Evolutionary conservation across 2,329 filamentous ascomycete species (phyloP).

Genomic region (Sphaerostilbella broomeana): DNA sequence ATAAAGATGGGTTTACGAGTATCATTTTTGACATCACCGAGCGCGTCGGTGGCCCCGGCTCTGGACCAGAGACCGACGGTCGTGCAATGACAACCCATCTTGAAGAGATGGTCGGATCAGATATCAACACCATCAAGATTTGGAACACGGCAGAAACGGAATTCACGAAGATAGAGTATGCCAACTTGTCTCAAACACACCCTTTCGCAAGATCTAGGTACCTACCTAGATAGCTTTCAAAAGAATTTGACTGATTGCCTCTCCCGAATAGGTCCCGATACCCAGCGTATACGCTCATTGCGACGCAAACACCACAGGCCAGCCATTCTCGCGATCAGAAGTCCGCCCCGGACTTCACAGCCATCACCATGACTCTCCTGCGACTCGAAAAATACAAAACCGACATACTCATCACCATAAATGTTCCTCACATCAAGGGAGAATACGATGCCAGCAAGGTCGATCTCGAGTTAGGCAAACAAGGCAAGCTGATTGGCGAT

Average conservation of each 20-base stretch:
- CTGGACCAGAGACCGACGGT: constrained; percentile 56
- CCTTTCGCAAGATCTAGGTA: background rate
- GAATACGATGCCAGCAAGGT: constrained; percentile 69
- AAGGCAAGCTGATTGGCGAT: constrained; percentile 61
- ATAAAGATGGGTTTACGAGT: constrained; percentile 73
- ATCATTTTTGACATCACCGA: constrained; percentile 89
- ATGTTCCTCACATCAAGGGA: constrained; percentile 75
- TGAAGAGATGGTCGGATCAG: constrained; percentile 60
- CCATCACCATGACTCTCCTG: constrained; percentile 69
- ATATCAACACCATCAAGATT: constrained; percentile 57
- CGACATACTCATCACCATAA: constrained; percentile 79
- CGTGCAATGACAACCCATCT: constrained; percentile 63
- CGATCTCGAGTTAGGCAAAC: constrained; percentile 57
- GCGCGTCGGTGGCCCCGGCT: constrained; percentile 55
- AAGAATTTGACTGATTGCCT: no score
- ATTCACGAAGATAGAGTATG: constrained; percentile 50
- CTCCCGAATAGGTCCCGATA: constrained; percentile 39
- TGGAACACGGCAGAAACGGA: constrained; percentile 58
- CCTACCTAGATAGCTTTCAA: background rate
- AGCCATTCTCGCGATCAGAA: constrained; percentile 28
- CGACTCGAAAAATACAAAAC: constrained; percentile 68
- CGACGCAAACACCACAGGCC: constrained; percentile 48
- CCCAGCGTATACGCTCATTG: constrained; percentile 63
- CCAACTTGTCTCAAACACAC: constrained; percentile 20
- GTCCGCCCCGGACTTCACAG: constrained; percentile 57